Evolutionary conservation across 192 early-diverging fungal species (phyloP), one percentile per base, ranked within the genome.

Genomic region (Coemansia sp.): DNA sequence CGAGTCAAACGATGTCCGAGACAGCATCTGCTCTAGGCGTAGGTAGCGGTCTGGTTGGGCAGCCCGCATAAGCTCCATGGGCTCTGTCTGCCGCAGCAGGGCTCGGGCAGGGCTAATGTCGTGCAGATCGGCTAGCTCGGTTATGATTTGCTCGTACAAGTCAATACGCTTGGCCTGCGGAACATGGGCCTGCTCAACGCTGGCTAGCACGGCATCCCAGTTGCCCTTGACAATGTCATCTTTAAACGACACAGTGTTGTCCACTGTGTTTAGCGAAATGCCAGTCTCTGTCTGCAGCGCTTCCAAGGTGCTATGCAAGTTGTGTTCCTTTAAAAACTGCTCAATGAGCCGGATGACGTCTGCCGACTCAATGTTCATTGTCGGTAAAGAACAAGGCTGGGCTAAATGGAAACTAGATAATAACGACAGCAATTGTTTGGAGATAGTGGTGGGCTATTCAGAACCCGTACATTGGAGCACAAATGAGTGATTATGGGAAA

Each of bases 271-370:
- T 6, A 98, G 70, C 1, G 85, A 68, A 12, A 94, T 78, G 3
- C 85, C 85, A 0, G 90, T 80, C 75, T 98, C 96, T 39, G 88
- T 87, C 86, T 97, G 90, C 21, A 98, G 80, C 2, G 88, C 78
- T 9, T 83, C 83, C 10, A 96, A 81, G 8, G 92, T 88, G n/a
- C 83, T 84, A 45, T 83, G 86, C 25, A 98, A 82, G 62, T 92
- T 95, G 63, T 94, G 90, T 66, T 96, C 96, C 60, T 91, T 92
- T 39, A 95, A 78, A 64, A 98, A 98, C 69, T 96, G 96, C 65
- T 91, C 83, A 48, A 96, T 89, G n/a, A 98, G 85, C 21, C 93
- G 88, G 65, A 96, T 87, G 8, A 93, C 89, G 65, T 91, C 91
- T 59, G 63, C 37, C 2, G 81, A 72, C 52, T 76, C 79, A 37